Evolutionary conservation across 306 rosid species (phyloP).

Genomic region (Rosa persica): DNA sequence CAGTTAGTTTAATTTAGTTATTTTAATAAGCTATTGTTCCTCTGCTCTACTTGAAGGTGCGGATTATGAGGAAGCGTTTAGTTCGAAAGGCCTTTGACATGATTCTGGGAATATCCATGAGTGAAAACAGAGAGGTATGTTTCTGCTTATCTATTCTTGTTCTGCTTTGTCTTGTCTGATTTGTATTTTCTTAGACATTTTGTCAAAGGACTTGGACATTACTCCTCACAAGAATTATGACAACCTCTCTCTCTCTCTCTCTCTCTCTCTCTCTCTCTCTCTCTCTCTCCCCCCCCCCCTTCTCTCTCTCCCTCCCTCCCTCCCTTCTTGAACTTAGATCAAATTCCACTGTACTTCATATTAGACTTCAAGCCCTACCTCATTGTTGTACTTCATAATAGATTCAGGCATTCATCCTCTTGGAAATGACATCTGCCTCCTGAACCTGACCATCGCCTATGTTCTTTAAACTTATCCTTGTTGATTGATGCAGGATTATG

Average conservation of each 20-base stretch:
- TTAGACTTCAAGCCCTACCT: neutral
- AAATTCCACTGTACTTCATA: no score
- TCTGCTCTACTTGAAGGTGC: slow-evolving; percentile 60
- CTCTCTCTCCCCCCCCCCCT: no score
- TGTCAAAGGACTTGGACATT: neutral
- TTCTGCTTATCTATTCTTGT: slow-evolving; percentile 18
- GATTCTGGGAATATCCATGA: slow-evolving; percentile 94
- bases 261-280: no score
- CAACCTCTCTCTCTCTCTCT: neutral
- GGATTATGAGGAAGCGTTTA: slow-evolving; percentile 90
- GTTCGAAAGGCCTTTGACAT: slow-evolving; percentile 96
- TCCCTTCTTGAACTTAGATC: neutral
- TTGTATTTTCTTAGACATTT: neutral
- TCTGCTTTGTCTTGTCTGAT: neutral
- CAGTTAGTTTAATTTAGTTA: slow-evolving; percentile 2
- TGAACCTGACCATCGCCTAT: neutral
- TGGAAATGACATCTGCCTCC: neutral
- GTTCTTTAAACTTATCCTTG: slow-evolving; percentile 16
- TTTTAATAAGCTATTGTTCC: slow-evolving; percentile 13
- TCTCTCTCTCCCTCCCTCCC: neutral
- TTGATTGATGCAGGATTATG: slow-evolving; percentile 73
- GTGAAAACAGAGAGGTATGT: slow-evolving; percentile 79
- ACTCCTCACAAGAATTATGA: neutral
- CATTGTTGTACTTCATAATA: neutral
- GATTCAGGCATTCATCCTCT: neutral